Conservation (phyloP, 2,329 filamentous ascomycete species). For the Colletotrichum coccodes region DNA sequence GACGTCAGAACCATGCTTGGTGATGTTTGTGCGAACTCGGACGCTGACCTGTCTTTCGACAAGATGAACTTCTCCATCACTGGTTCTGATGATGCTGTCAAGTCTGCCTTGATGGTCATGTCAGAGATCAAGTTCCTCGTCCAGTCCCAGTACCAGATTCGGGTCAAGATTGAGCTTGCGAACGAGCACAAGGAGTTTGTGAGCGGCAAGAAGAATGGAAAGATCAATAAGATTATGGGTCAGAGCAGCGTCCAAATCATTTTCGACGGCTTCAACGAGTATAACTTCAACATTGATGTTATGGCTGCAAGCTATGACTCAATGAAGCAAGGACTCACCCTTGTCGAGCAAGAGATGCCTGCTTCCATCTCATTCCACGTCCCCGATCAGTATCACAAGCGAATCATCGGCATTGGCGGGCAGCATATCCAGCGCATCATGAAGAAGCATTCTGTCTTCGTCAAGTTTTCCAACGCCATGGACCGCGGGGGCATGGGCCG, state of each 20-base stretch:
- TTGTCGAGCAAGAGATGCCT: constrained; percentile 99
- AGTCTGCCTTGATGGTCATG: constrained; percentile 93
- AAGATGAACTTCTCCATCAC: constrained; percentile 94
- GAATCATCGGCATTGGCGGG: constrained; percentile 97
- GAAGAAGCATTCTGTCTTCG: constrained; percentile 99
- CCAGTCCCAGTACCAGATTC: constrained; percentile 89
- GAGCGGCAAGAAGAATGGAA: constrained; percentile 99
- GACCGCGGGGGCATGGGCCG: constrained; percentile 91
- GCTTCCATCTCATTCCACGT: constrained; percentile 99
- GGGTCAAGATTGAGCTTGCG: constrained; percentile 97
- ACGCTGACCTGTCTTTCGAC: constrained; percentile 94
- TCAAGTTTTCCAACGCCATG: constrained; percentile 99
- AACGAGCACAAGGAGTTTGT: constrained; percentile 99
- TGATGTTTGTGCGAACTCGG: constrained; percentile 96
- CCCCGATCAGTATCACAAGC: constrained; percentile 98
- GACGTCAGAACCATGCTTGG: constrained; percentile 92
- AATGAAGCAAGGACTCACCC: constrained; percentile 88
- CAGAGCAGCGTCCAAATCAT: constrained; percentile 99
- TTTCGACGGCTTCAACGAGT: constrained; percentile 99
- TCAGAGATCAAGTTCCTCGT: constrained; percentile 91
- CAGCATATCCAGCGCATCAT: constrained; percentile 99
- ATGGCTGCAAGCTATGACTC: constrained; percentile 92
- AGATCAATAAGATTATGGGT: constrained; percentile 99
- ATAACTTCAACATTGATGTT: constrained; percentile 99
- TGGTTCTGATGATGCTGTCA: constrained; percentile 95